Conservation (phyloP, 768 basidiomycete species). For the Mycena kentingensis region DNA sequence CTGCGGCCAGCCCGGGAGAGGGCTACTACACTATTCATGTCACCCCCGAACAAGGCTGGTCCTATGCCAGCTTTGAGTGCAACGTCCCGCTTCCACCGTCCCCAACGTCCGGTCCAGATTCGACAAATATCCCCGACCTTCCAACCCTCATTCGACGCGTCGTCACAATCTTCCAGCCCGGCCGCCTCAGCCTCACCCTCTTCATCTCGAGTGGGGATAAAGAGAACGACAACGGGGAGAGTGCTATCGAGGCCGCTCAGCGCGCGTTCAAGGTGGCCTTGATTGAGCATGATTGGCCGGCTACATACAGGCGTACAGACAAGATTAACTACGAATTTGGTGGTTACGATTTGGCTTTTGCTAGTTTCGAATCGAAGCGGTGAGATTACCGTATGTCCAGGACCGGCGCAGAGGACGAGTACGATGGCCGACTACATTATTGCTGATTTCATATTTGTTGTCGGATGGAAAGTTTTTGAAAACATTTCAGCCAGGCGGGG, state of each 20-base stretch:
- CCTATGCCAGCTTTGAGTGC: slow-evolving; percentile 98
- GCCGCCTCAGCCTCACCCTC: slow-evolving; percentile 79
- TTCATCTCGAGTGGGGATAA: slow-evolving; percentile 78
- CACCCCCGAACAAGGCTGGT: slow-evolving; percentile 97
- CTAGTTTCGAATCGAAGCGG: slow-evolving; percentile 66
- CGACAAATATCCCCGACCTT: slow-evolving; percentile 66
- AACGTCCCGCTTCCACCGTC: slow-evolving; percentile 75
- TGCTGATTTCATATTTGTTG: too few relatives aligned
- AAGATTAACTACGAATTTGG: slow-evolving; percentile 99
- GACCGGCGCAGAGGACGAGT: too few relatives aligned
- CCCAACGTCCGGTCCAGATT: slow-evolving; percentile 28
- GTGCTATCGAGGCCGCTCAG: slow-evolving; percentile 71
- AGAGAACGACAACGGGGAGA: slow-evolving; percentile 48
- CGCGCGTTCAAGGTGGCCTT: slow-evolving; percentile 71
- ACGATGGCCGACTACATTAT: too few relatives aligned
- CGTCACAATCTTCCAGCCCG: slow-evolving; percentile 90
- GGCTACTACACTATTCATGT: slow-evolving; percentile 99
- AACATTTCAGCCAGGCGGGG: too few relatives aligned
- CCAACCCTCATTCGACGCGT: slow-evolving; percentile 84
- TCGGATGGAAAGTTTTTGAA: too few relatives aligned
- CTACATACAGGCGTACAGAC: slow-evolving; percentile 78
- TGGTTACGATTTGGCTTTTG: slow-evolving; percentile 88
- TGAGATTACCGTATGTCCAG: too few relatives aligned
- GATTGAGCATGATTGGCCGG: slow-evolving; percentile 29
- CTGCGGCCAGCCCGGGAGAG: slow-evolving; percentile 51